Base-by-base conservation (phyloP, 1,139 yeast species). In the Pichia sp. region DNA sequence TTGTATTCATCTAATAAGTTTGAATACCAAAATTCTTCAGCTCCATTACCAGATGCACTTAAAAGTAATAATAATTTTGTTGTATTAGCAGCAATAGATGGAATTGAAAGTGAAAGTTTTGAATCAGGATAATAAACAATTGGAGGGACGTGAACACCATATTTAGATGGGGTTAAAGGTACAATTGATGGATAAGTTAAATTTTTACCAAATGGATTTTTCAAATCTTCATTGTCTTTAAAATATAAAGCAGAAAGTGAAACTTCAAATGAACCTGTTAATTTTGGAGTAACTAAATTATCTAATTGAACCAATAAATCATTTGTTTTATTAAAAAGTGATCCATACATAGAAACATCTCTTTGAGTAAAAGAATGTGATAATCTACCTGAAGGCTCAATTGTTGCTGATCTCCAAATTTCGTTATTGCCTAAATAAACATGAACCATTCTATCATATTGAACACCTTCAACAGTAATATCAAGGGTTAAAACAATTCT, bases 1-100 rank as follows among this genome's bases (percentile, higher is more conserved):
- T 66, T 66, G 52, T 64, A 71, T 38, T 68, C 63, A 50, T 80
- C 84, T 43, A 81, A 55, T 20, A 78, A 74, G 55, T 83, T 82
- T 12, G 78, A 64, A 63, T 82, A 87, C 95, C 95, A 87, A 58
- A 84, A 84, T 63, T 87, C 96, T 61, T 87, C 96, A 35, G 75
- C 78, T 1, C 80, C 80, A 56, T 82, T 85, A 3, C 94, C 96
- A 22, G 87, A 78, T 4, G 86, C 78, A 55, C 78, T 80, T 4
- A 87, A 61, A 8, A 83, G 73, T 34, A 86, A 63, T 40, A 69
- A 68, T 35, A 78, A 77, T 44, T 80, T 70, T 10, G 84, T 76
- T 9, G 86, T 77, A 57, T 80, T 80, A 27, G 54, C 51, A 16
- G 67, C 50, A 32, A 76, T 61, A 7, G 52, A 52, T 2, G 82